Percentiles rank a stretch among this genome's conserved stretches.
Conservation (phyloP, 345 rosid species). For the Psidium guajava region DNA sequence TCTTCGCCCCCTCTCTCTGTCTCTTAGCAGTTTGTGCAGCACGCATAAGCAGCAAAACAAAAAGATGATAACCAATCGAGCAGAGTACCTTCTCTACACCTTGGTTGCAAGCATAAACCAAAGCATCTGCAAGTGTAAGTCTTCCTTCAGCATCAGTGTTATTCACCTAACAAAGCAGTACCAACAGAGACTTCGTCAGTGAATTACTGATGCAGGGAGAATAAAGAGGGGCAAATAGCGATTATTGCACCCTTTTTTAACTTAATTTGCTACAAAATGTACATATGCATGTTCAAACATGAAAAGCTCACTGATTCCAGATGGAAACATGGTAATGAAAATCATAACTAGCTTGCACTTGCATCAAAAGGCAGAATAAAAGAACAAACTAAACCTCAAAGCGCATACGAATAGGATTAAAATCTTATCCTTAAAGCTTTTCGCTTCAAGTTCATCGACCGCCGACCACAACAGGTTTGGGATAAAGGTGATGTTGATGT, state of each 20-base stretch:
- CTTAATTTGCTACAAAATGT: background rate
- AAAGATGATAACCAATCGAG: background rate
- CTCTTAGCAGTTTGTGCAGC: background rate
- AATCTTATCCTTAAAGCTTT: background rate
- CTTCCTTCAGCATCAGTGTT: slow-evolving; percentile 99
- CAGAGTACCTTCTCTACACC: slow-evolving; percentile 78
- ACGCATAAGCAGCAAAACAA: background rate
- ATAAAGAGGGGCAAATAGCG: background rate
- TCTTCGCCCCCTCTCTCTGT: background rate
- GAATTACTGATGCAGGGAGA: background rate
- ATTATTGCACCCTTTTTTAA: background rate
- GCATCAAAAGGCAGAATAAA: background rate
- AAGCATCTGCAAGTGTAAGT: slow-evolving; percentile 94
- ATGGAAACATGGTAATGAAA: background rate
- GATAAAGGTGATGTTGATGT: no score
- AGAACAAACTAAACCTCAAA: background rate
- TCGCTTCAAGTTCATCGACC: no score
- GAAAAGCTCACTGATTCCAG: background rate
- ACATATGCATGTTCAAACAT: background rate
- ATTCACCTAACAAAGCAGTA: slow-evolving; percentile 46
- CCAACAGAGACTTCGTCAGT: background rate
- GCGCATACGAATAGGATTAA: background rate
- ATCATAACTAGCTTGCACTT: background rate
- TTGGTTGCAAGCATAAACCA: slow-evolving; percentile 84
- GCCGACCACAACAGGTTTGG: no score